Percentiles rank a stretch among this genome's conserved stretches.
phyloP scores from a whole-genome alignment of 176 grass and related monocot species.

The Panicum miliaceum region DNA sequence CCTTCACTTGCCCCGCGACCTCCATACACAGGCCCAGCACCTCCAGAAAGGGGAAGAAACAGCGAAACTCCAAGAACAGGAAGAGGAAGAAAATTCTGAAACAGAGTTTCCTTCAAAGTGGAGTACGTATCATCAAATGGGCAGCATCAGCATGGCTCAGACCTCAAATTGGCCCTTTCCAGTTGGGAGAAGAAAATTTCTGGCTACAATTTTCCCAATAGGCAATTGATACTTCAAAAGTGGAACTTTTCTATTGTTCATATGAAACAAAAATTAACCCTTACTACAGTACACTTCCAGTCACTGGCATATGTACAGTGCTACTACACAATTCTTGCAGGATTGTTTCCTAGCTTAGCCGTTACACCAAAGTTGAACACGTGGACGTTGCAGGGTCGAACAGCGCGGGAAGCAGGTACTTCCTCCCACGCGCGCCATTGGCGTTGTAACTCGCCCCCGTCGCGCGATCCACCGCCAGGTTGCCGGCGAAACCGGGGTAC shows the following conservation, averaged over 20 bases:
- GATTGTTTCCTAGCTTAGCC: not conserved
- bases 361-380: slow-evolving; percentile 70
- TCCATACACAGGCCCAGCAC: no score
- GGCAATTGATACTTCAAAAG: not conserved
- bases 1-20: no score
- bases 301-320: slow-evolving; percentile 5
- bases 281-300: not conserved
- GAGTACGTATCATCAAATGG: no score
- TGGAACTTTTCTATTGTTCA: not conserved
- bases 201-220: not conserved
- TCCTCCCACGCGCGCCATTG: slow-evolving; percentile 67
- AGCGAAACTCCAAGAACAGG: no score
- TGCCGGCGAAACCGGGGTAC: slow-evolving; percentile 74
- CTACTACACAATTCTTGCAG: not conserved
- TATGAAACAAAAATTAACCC: not conserved
- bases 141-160: no score
- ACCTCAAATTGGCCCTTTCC: no score
- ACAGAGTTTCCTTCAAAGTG: no score
- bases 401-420: slow-evolving; percentile 72
- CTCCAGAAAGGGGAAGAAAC: no score
- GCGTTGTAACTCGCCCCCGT: slow-evolving; percentile 83
- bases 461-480: slow-evolving; percentile 54
- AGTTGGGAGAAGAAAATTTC: no score
- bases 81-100: no score
- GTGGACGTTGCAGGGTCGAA: slow-evolving; percentile 65